Conservation (phyloP, 371 early-diverging fungal genomes). For the Mortierella sp. region DNA sequence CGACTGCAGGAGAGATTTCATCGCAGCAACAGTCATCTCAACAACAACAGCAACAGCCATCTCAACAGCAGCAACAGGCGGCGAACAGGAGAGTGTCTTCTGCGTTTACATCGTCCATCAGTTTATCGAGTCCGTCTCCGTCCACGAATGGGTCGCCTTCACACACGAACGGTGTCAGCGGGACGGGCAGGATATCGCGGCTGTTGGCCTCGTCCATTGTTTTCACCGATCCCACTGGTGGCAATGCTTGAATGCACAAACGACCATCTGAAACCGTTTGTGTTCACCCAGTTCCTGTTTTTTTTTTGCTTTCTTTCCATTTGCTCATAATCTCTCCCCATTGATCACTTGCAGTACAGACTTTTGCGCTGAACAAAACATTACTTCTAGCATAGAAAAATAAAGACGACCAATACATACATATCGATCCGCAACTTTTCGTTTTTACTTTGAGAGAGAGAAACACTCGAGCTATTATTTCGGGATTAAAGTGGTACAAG, state of each 20-base stretch:
- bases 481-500: too few relatives aligned
- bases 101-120: slow-evolving; percentile 51
- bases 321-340: too few relatives aligned
- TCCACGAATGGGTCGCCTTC: neutral
- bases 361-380: too few relatives aligned
- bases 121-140: slow-evolving; percentile 11
- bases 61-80: slow-evolving; percentile 10
- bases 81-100: slow-evolving; percentile 25
- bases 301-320: neutral
- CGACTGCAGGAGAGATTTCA: neutral
- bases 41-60: slow-evolving; percentile 3
- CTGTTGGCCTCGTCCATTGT: slow-evolving; percentile 40
- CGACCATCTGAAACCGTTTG: neutral
- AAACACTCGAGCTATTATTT: too few relatives aligned
- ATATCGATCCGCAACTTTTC: too few relatives aligned
- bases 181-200: slow-evolving; percentile 27
- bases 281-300: neutral
- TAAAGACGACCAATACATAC: too few relatives aligned
- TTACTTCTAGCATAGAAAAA: too few relatives aligned
- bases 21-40: neutral
- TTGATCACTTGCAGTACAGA: too few relatives aligned
- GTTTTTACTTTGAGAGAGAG: neutral
- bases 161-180: neutral
- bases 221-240: slow-evolving; percentile 32
- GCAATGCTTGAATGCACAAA: neutral